These are phyloP conservation scores for Royoungia palumana DNA, from an alignment of 768 basidiomycete species.

Conservation along the genomic window DNA sequence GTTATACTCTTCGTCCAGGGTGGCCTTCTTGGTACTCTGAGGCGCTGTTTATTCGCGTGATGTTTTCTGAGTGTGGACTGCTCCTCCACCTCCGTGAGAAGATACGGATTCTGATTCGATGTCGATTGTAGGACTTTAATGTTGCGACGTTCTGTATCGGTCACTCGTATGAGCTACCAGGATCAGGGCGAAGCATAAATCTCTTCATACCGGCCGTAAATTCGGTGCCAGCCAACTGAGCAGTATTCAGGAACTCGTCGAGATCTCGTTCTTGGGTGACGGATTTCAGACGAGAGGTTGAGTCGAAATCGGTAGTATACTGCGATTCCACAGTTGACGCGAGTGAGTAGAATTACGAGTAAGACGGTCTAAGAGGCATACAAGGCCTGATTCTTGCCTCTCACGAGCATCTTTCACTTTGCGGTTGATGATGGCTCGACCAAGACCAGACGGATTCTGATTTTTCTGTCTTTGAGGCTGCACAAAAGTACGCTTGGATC, in stretches of 20 bases:
- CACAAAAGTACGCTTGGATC: background rate
- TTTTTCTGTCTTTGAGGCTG: slow-evolving; percentile 60
- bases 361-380: slow-evolving; percentile 34
- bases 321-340: slow-evolving; percentile 25
- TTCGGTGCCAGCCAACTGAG: slow-evolving; percentile 90
- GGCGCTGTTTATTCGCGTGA: slow-evolving; percentile 61
- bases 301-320: slow-evolving; percentile 76
- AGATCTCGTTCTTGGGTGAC: slow-evolving; percentile 95
- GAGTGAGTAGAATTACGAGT: background rate
- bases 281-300: slow-evolving; percentile 71
- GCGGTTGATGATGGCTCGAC: slow-evolving; percentile 92
- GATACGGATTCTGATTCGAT: slow-evolving; percentile 73
- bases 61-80: slow-evolving; percentile 70
- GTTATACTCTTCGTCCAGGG: slow-evolving; percentile 85
- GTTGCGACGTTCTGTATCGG: slow-evolving; percentile 63
- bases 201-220: slow-evolving; percentile 82
- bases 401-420: slow-evolving; percentile 46
- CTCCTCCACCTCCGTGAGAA: slow-evolving; percentile 83
- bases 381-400: slow-evolving; percentile 52
- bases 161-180: slow-evolving; percentile 5
- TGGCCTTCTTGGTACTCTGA: slow-evolving; percentile 88
- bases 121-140: slow-evolving; percentile 68
- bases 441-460: slow-evolving; percentile 77
- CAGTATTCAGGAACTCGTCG: slow-evolving; percentile 93
- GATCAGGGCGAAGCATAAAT: background rate